Conservation (phyloP, 768 basidiomycete genomes). For the Serendipita sp. region DNA sequence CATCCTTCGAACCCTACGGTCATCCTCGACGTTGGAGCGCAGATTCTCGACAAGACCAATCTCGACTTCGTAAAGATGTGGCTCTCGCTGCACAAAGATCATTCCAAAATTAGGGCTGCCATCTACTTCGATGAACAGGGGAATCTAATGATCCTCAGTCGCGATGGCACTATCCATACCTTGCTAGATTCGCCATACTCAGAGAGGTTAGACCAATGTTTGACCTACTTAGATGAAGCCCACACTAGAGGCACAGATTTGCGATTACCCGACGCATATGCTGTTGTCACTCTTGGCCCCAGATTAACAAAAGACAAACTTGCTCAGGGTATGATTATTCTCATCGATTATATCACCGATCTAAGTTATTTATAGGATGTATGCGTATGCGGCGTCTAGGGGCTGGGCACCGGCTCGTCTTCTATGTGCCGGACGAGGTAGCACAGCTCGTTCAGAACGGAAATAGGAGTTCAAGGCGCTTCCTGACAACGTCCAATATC, state of each 20-base stretch:
- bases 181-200: constrained; percentile 26
- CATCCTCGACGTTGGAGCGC: constrained; percentile 40
- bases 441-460: constrained; percentile 23
- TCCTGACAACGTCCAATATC: constrained; percentile 20
- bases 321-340: constrained; percentile 27
- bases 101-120: constrained; percentile 21
- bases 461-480: constrained; percentile 2
- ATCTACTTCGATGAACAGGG: constrained; percentile 30
- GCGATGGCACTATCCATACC: constrained; percentile 23
- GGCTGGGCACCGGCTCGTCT: constrained; percentile 30
- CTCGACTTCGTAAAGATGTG: constrained; percentile 26
- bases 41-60: constrained; percentile 38
- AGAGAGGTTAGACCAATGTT: constrained; percentile 24
- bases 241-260: constrained; percentile 40
- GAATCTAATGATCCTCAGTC: constrained; percentile 22
- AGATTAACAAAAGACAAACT: constrained; percentile 38
- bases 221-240: constrained; percentile 39
- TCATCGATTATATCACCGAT: neutral
- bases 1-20: constrained; percentile 29
- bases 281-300: constrained; percentile 35
- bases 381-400: constrained; percentile 41
- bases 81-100: constrained; percentile 20
- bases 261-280: constrained; percentile 31
- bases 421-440: constrained; percentile 31
- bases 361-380: constrained; percentile 23